Percentiles rank a stretch among this genome's conserved stretches.
Conservation (phyloP, 306 rosid species). For the Spatholobus suberectus region DNA sequence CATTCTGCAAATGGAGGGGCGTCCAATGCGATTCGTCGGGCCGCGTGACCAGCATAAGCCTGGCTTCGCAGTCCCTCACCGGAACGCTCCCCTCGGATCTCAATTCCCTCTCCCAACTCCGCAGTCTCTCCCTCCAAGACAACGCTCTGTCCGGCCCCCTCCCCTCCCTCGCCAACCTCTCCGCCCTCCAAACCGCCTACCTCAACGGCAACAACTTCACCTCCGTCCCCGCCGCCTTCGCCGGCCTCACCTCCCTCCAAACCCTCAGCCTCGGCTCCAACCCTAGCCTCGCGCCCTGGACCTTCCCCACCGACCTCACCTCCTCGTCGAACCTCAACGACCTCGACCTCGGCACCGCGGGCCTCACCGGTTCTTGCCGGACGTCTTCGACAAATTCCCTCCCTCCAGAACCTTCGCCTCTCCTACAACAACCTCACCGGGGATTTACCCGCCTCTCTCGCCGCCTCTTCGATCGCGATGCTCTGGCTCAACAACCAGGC, state of each 20-base stretch:
- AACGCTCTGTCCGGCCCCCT: slow-evolving; percentile 65
- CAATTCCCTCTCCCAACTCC: slow-evolving; percentile 66
- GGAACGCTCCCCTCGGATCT: slow-evolving; percentile 81
- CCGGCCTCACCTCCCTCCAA: slow-evolving; percentile 69
- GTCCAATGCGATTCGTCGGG: slow-evolving; percentile 56
- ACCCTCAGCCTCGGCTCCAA: slow-evolving; percentile 54
- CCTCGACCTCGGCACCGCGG: slow-evolving; percentile 43
- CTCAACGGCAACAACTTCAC: slow-evolving; percentile 72
- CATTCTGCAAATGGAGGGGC: slow-evolving; percentile 69
- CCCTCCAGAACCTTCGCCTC: slow-evolving; percentile 60
- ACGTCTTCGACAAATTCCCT: slow-evolving; percentile 59
- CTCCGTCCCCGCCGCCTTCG: slow-evolving; percentile 58
- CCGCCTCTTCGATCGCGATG: slow-evolving; percentile 51
- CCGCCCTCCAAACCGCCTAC: slow-evolving; percentile 49
- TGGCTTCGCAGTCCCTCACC: slow-evolving; percentile 53
- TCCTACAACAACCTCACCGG: slow-evolving; percentile 87
- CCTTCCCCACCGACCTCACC: slow-evolving; percentile 64
- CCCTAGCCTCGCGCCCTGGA: slow-evolving; percentile 53
- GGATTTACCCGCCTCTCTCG: slow-evolving; percentile 57
- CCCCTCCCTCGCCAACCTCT: slow-evolving; percentile 71
- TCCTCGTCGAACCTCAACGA: slow-evolving; percentile 53
- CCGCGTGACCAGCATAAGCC: slow-evolving; percentile 62
- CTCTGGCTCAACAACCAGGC: slow-evolving; percentile 88
- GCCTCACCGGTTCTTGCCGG: slow-evolving; percentile 62
- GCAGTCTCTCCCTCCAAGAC: slow-evolving; percentile 56